Percentiles rank a stretch among this genome's conserved stretches.
Conservation (phyloP, 2,329 filamentous ascomycete genomes). For the Alternaria brassicae region DNA sequence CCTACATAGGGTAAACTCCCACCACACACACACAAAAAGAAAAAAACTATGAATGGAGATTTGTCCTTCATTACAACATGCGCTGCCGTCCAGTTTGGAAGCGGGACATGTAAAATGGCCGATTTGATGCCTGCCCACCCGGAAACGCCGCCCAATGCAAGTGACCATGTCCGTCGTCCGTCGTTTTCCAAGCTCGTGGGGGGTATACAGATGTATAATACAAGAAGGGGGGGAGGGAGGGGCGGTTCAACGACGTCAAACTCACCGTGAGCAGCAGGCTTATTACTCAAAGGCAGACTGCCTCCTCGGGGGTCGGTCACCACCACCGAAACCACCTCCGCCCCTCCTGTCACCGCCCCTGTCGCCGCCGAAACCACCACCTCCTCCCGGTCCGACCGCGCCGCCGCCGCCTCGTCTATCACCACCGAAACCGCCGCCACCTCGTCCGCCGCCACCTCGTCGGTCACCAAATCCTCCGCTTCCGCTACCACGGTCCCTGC, state of each 20-base stretch:
- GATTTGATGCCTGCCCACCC: no score
- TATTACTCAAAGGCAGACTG: slow-evolving; percentile 19
- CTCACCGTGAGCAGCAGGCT: neutral
- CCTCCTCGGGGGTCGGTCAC: slow-evolving; percentile 20
- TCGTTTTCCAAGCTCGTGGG: slow-evolving; percentile 4
- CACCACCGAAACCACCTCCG: slow-evolving; percentile 24
- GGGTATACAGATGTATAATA: slow-evolving; percentile 28
- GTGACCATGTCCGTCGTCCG: neutral
- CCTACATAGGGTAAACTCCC: neutral
- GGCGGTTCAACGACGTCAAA: neutral
- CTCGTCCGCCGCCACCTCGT: slow-evolving; percentile 10
- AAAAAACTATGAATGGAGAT: neutral
- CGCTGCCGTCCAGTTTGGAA: neutral
- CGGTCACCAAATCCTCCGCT: slow-evolving; percentile 7
- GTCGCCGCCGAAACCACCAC: slow-evolving; percentile 21
- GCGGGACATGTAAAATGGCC: neutral
- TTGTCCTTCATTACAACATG: neutral
- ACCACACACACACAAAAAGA: no score
- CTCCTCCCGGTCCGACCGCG: no score
- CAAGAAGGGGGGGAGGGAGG: slow-evolving; percentile 12
- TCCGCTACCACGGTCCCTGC: slow-evolving; percentile 15
- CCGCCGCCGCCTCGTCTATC: slow-evolving; percentile 7
- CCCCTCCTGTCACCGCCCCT: slow-evolving; percentile 19
- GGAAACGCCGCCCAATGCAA: slow-evolving; percentile 19
- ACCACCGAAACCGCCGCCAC: slow-evolving; percentile 11